Conservation (phyloP, 352 stramenopile species). For the Phytophthora citricola region DNA sequence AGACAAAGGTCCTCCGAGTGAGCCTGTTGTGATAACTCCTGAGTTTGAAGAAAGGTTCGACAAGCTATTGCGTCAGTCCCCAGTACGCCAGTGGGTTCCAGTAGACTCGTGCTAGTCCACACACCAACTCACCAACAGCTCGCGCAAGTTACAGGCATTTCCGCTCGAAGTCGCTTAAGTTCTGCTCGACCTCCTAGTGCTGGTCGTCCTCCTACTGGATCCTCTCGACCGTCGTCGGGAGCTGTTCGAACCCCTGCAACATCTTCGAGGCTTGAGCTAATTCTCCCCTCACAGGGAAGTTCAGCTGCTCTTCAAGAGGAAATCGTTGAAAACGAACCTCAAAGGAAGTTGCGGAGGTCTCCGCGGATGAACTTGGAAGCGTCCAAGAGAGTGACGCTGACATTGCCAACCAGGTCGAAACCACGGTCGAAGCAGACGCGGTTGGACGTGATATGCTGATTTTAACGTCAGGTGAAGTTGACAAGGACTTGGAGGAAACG, state of each 20-base stretch:
- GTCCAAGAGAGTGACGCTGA: background rate
- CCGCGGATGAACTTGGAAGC: background rate
- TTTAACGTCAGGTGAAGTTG: background rate
- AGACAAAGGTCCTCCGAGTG: background rate
- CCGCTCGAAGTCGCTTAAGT: conserved; percentile 10
- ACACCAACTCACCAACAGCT: conserved; percentile 45
- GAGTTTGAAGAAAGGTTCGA: conserved; percentile 67
- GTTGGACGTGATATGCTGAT: background rate
- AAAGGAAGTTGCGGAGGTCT: background rate
- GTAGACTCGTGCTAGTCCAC: conserved; percentile 49
- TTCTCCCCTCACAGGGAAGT: background rate
- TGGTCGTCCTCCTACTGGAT: conserved; percentile 11
- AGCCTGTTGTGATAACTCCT: conserved; percentile 34
- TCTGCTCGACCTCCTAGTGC: conserved; percentile 7
- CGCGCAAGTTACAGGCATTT: conserved; percentile 4
- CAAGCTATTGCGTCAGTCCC: conserved; percentile 52
- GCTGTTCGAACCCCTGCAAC: conserved; percentile 13
- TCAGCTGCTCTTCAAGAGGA: conserved; percentile 5
- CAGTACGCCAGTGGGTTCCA: conserved; percentile 52
- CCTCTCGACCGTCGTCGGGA: conserved; percentile 28
- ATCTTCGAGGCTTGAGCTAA: conserved; percentile 16
- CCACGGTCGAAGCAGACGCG: background rate
- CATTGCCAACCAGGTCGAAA: background rate
- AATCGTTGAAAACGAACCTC: background rate
- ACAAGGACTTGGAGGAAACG: background rate